phyloP scores from a whole-genome alignment of 306 rosid species.

The Corylus heterophylla region DNA sequence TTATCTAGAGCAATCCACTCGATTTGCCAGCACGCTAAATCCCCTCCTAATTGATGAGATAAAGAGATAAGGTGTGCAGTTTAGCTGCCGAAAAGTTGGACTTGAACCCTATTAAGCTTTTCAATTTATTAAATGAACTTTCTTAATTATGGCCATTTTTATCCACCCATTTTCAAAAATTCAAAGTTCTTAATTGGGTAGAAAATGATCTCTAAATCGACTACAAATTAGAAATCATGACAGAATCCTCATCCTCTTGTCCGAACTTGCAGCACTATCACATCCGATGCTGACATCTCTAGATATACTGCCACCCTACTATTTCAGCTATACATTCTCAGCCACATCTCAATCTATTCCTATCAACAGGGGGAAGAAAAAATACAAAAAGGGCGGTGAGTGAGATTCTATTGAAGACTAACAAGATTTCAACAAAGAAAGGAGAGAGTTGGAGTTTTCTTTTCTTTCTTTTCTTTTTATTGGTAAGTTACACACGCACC shows the following conservation, averaged over 20 bases:
- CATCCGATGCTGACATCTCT: slow-evolving; percentile 20
- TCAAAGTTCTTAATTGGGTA: neutral
- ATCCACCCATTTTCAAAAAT: slow-evolving; percentile 1
- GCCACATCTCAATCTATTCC: neutral
- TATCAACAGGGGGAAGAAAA: neutral
- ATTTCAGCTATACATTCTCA: neutral
- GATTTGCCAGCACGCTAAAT: slow-evolving; percentile 6
- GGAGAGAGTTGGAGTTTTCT: neutral
- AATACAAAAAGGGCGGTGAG: neutral
- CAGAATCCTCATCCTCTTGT: slow-evolving; percentile 4
- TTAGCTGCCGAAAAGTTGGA: slow-evolving; percentile 16
- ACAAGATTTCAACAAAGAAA: neutral
- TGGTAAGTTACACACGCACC: no score
- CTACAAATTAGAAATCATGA: slow-evolving; percentile 2
- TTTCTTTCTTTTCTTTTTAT: no score
- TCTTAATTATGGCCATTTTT: neutral
- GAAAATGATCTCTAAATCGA: neutral
- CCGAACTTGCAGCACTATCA: slow-evolving; percentile 10
- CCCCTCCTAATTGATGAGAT: slow-evolving; percentile 10
- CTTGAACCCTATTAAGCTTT: neutral
- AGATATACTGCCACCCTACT: neutral
- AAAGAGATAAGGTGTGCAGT: slow-evolving; percentile 29
- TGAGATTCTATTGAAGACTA: neutral
- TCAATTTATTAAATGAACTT: neutral
- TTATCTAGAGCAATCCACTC: slow-evolving; percentile 7